Evolutionary conservation across 1,284 basidiomycete species (phyloP).

Genomic region (Ganoderma sp.): DNA sequence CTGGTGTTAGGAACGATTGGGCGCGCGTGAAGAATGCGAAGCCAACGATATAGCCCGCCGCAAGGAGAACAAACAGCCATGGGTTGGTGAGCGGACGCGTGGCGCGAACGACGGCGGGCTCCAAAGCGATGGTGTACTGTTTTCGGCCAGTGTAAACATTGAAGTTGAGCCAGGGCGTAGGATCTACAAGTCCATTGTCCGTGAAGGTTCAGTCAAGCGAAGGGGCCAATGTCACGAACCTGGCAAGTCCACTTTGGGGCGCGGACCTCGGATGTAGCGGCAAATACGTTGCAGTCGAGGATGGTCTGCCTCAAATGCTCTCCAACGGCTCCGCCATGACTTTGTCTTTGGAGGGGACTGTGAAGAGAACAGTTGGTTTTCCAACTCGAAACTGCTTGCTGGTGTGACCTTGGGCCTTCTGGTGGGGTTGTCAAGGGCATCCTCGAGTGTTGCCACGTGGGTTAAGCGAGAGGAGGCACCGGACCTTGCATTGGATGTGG

Average conservation of each 20-base stretch:
- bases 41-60: constrained; percentile 69
- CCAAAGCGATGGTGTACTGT: constrained; percentile 54
- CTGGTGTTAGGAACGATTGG: constrained; percentile 72
- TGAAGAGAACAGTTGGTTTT: constrained; percentile 20
- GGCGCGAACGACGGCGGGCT: constrained; percentile 54
- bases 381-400: constrained; percentile 31
- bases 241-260: constrained; percentile 62
- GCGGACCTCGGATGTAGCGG: constrained; percentile 61
- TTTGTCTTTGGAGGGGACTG: background rate
- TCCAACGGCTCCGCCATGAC: constrained; percentile 28
- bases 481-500: constrained; percentile 34
- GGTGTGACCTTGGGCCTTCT: constrained; percentile 26
- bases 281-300: constrained; percentile 36
- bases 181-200: constrained; percentile 46
- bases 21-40: constrained; percentile 76
- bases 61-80: constrained; percentile 62
- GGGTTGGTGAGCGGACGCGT: constrained; percentile 58
- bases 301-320: constrained; percentile 33
- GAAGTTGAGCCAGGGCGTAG: constrained; percentile 59
- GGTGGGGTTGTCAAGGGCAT: constrained; percentile 9
- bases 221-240: constrained; percentile 45
- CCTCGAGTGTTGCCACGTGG: constrained; percentile 23
- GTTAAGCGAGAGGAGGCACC: constrained; percentile 34
- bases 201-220: constrained; percentile 17
- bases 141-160: constrained; percentile 47